Base-by-base conservation (phyloP, 2,329 filamentous ascomycete species). In the Ustulina deusta region DNA sequence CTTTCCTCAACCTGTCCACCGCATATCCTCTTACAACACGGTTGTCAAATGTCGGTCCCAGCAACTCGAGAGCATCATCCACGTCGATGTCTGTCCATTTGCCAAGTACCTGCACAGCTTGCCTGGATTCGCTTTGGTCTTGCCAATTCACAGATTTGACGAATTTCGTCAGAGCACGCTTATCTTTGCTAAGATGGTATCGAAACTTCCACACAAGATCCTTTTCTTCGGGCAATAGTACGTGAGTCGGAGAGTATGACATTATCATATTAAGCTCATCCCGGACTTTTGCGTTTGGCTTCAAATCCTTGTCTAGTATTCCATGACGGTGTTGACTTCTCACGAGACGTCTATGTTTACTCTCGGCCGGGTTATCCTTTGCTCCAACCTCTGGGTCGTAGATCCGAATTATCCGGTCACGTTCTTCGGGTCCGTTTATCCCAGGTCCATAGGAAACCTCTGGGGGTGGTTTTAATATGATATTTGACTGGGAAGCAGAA, bases 21-120 rank as follows among this genome's bases (percentile, higher is more conserved):
- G 96, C 96, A 78, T 97, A 99, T 0, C 93, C 93, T 70, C 96
- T 90, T 25, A 99, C 94, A 0, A 92, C 90, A 1, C 90, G 86
- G 73, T 97, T 97, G 76, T 97, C 93, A 70, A 98, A 97, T 0
- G 92, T 94, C 10, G 96, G 95, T 0, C 96, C 96, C 1, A 99
- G 89, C 11, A 99, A 85, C 79, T 99, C 96, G 51, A 99, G 86
- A 20, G 95, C 96, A 82, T 98, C 96, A 74, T 99, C 97, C 5
- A 99, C 91, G 76, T 98, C 96, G 66, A 99, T 97, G 72, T 97
- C 93, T 0, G 93, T 97, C 96, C 96, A 99, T 74, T 94, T 95
- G 0, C 91, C 89, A 20, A 99, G 86, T 4, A 99, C 89, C 69
- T 97, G 93, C 27, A 96, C 92, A 6, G 95, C 94, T 81, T 97